Base-by-base conservation (phyloP, 345 rosid species). In the Moringa oleifera region DNA sequence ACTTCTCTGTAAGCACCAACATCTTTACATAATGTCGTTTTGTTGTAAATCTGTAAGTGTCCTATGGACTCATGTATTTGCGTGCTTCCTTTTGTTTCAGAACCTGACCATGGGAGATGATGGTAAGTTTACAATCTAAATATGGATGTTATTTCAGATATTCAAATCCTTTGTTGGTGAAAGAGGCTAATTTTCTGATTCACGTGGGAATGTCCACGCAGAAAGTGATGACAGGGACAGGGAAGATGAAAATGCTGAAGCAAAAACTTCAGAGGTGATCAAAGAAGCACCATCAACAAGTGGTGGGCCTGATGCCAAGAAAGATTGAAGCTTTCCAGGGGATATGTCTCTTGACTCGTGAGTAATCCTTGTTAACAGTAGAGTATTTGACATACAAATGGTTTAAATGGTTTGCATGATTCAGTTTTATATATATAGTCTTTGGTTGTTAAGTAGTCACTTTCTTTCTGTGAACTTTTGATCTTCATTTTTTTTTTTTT, bases 1-100 rank as follows among this genome's bases (percentile, higher is more conserved):
- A 79, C 64, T 79, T 79, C 60, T 75, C 73, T 37, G 80, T 77
- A 66, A 77, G 83, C 58, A 25, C 17, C 51, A 23, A 4, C 18
- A 20, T 36, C 20, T 51, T 25, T 0, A 0, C 15, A 51, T 53
- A 69, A 11, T 56, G n/a, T 58, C 58, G 21, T 33, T 33, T 47
- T 0, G 25, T 62, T 28, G 59, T 41, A 33, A 21, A 46, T 15
- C 9, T 47, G 23, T 11, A 19, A 24, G 46, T 57, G 12, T 28
- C 21, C 11, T 46, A 4, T 41, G 25, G 54, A 22, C 53, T 68
- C 22, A 33, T 4, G 11, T 33, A 33, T 11, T 33, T 11, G 5
- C 37, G 5, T 33, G 37, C 18, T 55, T 41, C 20, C 51, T 11
- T 28, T 49, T 64, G 51, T 60, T 70, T 23, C 70, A 73, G 73